Conservation (phyloP, 305 asterid genomes). For the Fraxinus floribunda region DNA sequence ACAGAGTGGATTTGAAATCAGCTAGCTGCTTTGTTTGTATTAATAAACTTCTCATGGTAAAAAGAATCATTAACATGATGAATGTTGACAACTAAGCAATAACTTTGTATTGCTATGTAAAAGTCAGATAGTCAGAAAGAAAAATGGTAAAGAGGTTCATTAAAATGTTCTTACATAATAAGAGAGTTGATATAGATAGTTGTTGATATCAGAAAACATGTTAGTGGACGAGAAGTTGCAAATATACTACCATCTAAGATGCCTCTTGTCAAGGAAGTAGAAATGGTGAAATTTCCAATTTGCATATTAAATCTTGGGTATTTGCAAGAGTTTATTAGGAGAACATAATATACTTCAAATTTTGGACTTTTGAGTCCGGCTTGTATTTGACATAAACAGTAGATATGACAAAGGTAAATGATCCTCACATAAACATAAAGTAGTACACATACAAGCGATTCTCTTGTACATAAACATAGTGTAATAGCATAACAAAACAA, state of each 20-base stretch:
- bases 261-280: not conserved
- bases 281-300: not conserved
- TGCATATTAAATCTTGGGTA: not conserved
- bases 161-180: not conserved
- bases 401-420: not conserved
- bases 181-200: not conserved
- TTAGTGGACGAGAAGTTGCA: not conserved
- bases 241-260: not conserved
- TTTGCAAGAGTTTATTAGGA: not conserved
- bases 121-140: not conserved
- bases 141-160: not conserved
- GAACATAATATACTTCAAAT: not conserved
- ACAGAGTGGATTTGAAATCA: not conserved
- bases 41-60: not conserved
- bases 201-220: not conserved
- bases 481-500: not conserved
- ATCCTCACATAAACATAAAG: not conserved
- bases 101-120: not conserved
- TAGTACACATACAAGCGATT: not conserved
- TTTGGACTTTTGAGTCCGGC: not conserved
- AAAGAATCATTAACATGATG: not conserved
- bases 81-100: constrained; percentile 3
- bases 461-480: not conserved
- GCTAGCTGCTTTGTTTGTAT: not conserved
- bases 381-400: not conserved